These are phyloP conservation scores for Linum tenue DNA, from an alignment of 345 rosid species.

Conservation along the genomic window DNA sequence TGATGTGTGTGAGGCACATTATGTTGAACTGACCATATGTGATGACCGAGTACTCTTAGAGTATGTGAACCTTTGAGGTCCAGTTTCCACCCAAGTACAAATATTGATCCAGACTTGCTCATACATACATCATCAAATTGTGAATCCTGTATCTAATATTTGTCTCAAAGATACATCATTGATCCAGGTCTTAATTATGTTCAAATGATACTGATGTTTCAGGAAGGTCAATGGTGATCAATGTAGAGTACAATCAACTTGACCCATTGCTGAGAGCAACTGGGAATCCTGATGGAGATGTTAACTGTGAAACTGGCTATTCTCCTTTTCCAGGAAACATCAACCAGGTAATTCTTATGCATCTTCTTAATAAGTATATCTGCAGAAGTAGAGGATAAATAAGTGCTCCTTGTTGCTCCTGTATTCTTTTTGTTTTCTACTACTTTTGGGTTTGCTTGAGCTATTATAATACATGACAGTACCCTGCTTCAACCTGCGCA, in stretches of 20 bases:
- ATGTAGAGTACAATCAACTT: slow-evolving; percentile 96
- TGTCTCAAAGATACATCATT: not conserved
- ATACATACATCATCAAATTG: not conserved
- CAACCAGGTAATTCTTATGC: slow-evolving; percentile 58
- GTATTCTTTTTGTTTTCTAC: not conserved
- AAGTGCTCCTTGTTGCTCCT: not conserved
- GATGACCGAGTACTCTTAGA: not conserved
- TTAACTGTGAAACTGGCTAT: slow-evolving; percentile 78
- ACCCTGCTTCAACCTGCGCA: no score
- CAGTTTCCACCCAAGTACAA: not conserved
- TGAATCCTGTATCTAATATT: not conserved
- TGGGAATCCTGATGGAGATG: slow-evolving; percentile 86
- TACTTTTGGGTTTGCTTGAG: no score
- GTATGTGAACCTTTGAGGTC: not conserved
- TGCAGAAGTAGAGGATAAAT: no score
- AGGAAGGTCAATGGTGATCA: slow-evolving; percentile 95
- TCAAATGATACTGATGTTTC: slow-evolving; percentile 14
- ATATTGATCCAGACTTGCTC: not conserved
- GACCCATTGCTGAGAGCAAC: slow-evolving; percentile 92
- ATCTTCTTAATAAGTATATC: not conserved
- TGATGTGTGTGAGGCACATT: no score
- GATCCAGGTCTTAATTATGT: not conserved
- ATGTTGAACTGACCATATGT: no score
- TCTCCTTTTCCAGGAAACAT: slow-evolving; percentile 99
- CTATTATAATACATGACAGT: no score